Base-by-base conservation (phyloP, 345 rosid genomes). In the Cardiospermum halicacabum region DNA sequence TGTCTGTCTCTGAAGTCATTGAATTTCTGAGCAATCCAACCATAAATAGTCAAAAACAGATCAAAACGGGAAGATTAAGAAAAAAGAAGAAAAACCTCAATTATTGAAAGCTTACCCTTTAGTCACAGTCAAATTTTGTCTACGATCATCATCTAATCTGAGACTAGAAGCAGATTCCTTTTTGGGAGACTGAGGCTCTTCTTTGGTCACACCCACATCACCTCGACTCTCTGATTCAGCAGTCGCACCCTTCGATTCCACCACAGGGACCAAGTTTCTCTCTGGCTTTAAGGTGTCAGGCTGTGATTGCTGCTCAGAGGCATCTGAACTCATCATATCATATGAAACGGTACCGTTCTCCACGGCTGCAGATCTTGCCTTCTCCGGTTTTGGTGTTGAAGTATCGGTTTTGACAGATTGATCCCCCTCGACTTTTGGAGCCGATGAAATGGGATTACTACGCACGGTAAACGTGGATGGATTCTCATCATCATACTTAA, bases 401-500 rank as follows among this genome's bases (percentile, higher is more conserved):
- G 72, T 65, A 58, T 87, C 89, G 1, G 63, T 49, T 75, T 81
- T 85, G 2, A 81, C 63, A 13, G 82, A 65, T 62, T 82, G 85
- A 65, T 86, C 92, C 1, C 54, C 62, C 65, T 84, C 96, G 28
- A 67, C 69, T 73, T 89, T 95, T 32, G 82, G 43, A 13, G 77
- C 64, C 10, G 84, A 70, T 0, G 87, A 74, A 72, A 77, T 67
- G 75, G 87, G 66, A 69, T 72, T 61, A 53, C 58, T 79, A 3
- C 91, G 80, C 40, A 73, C 79, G 3, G 86, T 73, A 45, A 68
- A 74, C 42, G 12, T 57, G 8, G 84, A 70, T 53, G 82, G 82
- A 73, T 74, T 85, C 53, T 95, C 99, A 3, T 91, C 97, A 13
- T 91, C 98, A 39, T 83, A 84, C 79, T 83, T 94, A 6, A 89